Percentiles rank a stretch among this genome's conserved stretches.
These are phyloP conservation scores for Mycena rebaudengoi DNA, from an alignment of 768 basidiomycete genomes.

Conservation along the genomic window DNA sequence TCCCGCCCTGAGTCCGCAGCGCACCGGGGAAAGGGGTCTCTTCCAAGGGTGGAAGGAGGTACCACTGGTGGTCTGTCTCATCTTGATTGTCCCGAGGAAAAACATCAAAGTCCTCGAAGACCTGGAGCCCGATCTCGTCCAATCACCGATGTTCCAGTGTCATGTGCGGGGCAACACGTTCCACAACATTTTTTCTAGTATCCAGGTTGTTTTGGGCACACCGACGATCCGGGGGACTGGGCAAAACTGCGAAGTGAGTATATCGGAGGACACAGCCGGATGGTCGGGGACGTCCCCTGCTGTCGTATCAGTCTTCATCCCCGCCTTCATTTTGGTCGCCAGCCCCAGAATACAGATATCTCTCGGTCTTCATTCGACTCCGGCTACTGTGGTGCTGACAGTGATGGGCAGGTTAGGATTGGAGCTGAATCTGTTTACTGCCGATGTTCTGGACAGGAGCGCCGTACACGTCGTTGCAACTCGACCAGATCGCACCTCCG, in stretches of 20 bases:
- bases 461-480: conserved; percentile 37
- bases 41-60: conserved; percentile 44
- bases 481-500: conserved; percentile 23
- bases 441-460: conserved; percentile 34
- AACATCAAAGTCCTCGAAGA: conserved; percentile 38
- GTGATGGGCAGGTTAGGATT: conserved; percentile 35
- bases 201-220: conserved; percentile 34
- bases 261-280: conserved; percentile 34
- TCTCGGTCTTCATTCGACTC: conserved; percentile 34
- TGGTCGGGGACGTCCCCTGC: conserved; percentile 36
- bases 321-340: conserved; percentile 33
- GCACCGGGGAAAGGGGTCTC: conserved; percentile 8
- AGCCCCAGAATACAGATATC: conserved; percentile 25
- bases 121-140: conserved; percentile 9
- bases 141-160: conserved; percentile 38
- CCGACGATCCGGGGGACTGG: conserved; percentile 26
- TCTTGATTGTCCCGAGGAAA: conserved; percentile 46
- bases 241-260: conserved; percentile 15
- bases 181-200: conserved; percentile 36
- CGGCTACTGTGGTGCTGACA: conserved; percentile 14
- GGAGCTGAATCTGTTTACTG: conserved; percentile 35
- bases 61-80: conserved; percentile 47
- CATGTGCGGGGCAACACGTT: conserved; percentile 26
- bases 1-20: not conserved
- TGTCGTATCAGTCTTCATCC: conserved; percentile 37